Conservation (phyloP, 495 filamentous ascomycete genomes). For the Clavariopsis aquatica region DNA sequence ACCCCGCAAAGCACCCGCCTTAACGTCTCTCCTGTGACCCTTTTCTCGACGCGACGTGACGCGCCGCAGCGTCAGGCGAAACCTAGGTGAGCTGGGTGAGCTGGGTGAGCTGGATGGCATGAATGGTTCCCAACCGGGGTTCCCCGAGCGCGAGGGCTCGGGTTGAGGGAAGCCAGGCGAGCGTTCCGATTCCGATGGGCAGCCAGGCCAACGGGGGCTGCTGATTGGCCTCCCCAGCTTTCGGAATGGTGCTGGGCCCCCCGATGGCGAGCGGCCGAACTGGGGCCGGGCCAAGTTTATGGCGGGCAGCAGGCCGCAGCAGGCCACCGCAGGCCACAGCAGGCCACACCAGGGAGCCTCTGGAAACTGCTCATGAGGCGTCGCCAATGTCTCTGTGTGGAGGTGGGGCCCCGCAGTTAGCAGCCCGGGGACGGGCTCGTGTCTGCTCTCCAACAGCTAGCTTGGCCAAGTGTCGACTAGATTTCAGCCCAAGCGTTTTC, state of each 20-base stretch:
- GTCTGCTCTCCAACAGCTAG: constrained; percentile 17
- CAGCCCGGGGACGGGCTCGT: constrained; percentile 8
- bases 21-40: constrained; percentile 7
- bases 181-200: background rate
- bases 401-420: constrained; percentile 34
- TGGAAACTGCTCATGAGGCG: constrained; percentile 10
- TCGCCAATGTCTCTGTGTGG: constrained; percentile 21
- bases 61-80: constrained; percentile 1
- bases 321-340: background rate
- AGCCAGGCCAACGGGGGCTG: background rate
- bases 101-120: constrained; percentile 7
- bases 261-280: background rate
- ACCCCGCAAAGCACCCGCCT: constrained; percentile 9
- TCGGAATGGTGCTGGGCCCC: background rate
- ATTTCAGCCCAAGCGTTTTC: constrained; percentile 4
- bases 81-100: background rate
- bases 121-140: constrained; percentile 10
- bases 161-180: constrained; percentile 10
- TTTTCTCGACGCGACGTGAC: constrained; percentile 13
- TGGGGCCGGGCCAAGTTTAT: background rate
- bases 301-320: background rate
- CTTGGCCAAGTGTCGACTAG: constrained; percentile 16
- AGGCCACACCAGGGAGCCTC: background rate
- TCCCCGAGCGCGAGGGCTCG: constrained; percentile 9
- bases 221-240: constrained; percentile 1